Evolutionary conservation across 352 stramenopile genomes (phyloP).

Genomic region (Globisporangium spinosum): DNA sequence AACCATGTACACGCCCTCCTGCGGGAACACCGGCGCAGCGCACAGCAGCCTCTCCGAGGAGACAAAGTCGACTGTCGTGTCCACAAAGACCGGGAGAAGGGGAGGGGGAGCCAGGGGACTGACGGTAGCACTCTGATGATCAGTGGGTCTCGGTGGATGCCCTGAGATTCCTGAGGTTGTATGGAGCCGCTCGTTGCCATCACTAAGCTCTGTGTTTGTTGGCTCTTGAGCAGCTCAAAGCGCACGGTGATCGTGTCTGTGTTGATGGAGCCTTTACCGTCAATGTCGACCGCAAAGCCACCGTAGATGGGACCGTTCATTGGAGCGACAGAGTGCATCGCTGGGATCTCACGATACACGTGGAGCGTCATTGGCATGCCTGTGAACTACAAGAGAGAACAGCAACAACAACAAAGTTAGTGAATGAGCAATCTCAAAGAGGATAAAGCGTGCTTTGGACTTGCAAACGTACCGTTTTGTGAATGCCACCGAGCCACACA

Average conservation of each 20-base stretch:
- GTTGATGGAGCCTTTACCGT: conserved; percentile 60
- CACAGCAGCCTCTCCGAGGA: conserved; percentile 44
- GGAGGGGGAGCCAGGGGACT: background rate
- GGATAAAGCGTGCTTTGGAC: background rate
- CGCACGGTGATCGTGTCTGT: conserved; percentile 56
- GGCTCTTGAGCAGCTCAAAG: conserved; percentile 46
- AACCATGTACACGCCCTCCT: conserved; percentile 67
- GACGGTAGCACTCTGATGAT: background rate
- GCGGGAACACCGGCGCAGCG: conserved; percentile 43
- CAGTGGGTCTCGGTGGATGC: background rate
- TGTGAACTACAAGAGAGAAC: conserved; percentile 39
- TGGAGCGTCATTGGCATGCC: conserved; percentile 41
- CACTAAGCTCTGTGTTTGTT: background rate
- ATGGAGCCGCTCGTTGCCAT: background rate
- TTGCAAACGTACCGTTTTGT: conserved; percentile 35
- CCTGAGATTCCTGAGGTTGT: background rate
- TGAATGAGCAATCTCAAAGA: background rate
- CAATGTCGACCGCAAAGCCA: conserved; percentile 52
- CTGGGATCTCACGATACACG: conserved; percentile 48
- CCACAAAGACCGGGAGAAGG: conserved; percentile 9
- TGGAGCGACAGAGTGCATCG: conserved; percentile 37
- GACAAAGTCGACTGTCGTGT: conserved; percentile 37
- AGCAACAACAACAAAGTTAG: background rate
- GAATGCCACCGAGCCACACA: conserved; percentile 53
- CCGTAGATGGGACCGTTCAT: conserved; percentile 80